Evolutionary conservation across 441 rosid species (phyloP).

Genomic region (Caryocar brasiliense): DNA sequence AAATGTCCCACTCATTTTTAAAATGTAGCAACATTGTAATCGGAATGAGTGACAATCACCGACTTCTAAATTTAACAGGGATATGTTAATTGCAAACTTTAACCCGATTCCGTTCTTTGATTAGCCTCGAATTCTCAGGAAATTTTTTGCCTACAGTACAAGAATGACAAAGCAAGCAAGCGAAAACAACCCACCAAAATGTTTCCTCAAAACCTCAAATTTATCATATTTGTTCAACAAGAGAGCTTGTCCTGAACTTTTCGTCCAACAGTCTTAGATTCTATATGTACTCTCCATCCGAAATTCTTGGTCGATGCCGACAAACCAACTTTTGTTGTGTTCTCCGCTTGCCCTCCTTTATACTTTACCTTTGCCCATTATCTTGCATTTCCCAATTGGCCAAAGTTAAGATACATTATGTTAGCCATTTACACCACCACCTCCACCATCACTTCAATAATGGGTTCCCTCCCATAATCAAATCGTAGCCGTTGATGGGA

Average conservation of each 20-base stretch:
- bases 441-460: constrained; percentile 7
- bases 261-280: constrained; percentile 1
- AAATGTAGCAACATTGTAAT: too few species aligned
- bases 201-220: neutral
- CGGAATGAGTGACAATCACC: neutral
- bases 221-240: constrained; percentile 4
- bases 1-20: too few species aligned
- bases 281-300: neutral
- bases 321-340: constrained; percentile 11
- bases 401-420: too few species aligned
- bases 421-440: too few species aligned
- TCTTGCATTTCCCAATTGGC: constrained; percentile 13
- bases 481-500: constrained; percentile 27
- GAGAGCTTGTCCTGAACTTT: neutral
- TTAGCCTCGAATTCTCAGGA: constrained; percentile 5
- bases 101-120: neutral
- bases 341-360: constrained; percentile 6
- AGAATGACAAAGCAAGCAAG: constrained; percentile 5
- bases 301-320: constrained; percentile 14
- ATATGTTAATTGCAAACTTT: too few species aligned
- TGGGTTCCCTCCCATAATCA: constrained; percentile 37
- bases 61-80: neutral
- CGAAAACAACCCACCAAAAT: constrained; percentile 10
- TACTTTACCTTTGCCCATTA: neutral
- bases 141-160: neutral